Percentiles rank a stretch among this genome's conserved stretches.
phyloP scores from a whole-genome alignment of 2,329 filamentous ascomycete genomes.

The Stemphylium vesicarium region DNA sequence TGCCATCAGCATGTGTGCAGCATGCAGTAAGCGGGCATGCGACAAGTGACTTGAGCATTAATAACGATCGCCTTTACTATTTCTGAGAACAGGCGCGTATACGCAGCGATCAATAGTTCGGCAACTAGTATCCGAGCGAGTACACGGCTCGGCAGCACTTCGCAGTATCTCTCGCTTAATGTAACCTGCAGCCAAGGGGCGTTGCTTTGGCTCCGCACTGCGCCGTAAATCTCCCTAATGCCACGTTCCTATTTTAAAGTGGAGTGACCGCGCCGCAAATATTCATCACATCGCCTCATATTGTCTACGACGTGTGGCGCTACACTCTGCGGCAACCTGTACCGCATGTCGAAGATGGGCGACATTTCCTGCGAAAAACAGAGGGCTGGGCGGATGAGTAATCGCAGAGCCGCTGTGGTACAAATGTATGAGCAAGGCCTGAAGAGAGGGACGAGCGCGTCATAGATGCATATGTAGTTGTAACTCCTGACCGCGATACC shows the following conservation, averaged over 20 bases:
- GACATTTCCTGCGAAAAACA: too few relatives aligned
- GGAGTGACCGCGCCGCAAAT: conserved; percentile 14
- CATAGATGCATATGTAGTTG: conserved; percentile 29
- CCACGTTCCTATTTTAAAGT: conserved; percentile 22
- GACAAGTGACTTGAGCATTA: not conserved
- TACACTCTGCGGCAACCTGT: not conserved
- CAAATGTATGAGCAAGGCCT: conserved; percentile 4
- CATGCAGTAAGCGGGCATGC: not conserved
- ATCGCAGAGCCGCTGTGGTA: not conserved
- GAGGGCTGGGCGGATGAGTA: not conserved
- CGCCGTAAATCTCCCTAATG: conserved; percentile 21
- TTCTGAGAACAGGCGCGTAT: conserved; percentile 3
- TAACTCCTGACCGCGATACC: conserved; percentile 11
- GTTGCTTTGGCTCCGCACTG: conserved; percentile 15
- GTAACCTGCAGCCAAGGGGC: conserved; percentile 15
- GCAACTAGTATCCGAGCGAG: conserved; percentile 13
- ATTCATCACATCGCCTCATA: conserved; percentile 7
- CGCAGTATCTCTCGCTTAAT: conserved; percentile 13
- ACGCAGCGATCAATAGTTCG: conserved; percentile 12
- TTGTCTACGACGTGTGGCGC: not conserved
- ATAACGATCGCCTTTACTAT: conserved; percentile 4
- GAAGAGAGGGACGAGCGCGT: conserved; percentile 22
- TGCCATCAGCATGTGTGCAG: not conserved
- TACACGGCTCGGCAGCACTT: conserved; percentile 18
- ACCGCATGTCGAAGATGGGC: too few relatives aligned